phyloP scores from a whole-genome alignment of 495 filamentous ascomycete genomes.

The Neurospora tetraspora region DNA sequence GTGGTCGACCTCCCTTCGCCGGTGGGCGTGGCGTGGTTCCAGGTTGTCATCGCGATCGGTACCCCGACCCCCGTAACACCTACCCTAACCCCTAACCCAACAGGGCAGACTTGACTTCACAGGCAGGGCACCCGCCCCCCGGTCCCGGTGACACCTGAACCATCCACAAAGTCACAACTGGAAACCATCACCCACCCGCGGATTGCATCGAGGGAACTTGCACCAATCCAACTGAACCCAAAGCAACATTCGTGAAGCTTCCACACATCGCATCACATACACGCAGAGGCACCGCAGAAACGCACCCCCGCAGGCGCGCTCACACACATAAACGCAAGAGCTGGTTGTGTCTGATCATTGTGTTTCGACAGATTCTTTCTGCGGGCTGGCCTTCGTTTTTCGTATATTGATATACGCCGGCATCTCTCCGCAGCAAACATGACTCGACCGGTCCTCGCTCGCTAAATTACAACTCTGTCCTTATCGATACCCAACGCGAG shows the following conservation, averaged over 20 bases:
- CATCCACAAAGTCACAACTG: not conserved
- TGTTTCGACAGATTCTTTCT: not conserved
- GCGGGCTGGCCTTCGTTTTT: not conserved
- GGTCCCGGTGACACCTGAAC: not conserved
- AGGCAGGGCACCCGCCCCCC: not conserved
- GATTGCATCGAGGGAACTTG: not conserved
- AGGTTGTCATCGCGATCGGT: not conserved
- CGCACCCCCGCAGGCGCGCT: not conserved
- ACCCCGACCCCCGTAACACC: not conserved
- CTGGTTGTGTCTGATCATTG: not conserved
- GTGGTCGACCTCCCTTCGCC: not conserved
- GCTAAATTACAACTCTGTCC: not conserved
- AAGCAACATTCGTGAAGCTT: not conserved
- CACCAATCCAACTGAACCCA: not conserved
- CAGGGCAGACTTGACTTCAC: not conserved
- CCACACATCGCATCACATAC: not conserved
- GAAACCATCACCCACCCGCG: not conserved
- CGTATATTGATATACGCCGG: not conserved
- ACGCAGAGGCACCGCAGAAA: not conserved
- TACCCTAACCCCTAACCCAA: not conserved
- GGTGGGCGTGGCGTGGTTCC: not conserved
- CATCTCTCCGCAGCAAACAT: not conserved
- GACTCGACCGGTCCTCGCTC: not conserved
- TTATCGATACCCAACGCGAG: not conserved
- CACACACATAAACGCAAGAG: not conserved